Base-by-base conservation (phyloP, 495 filamentous ascomycete species). In the Parachaetomium inaequale region DNA sequence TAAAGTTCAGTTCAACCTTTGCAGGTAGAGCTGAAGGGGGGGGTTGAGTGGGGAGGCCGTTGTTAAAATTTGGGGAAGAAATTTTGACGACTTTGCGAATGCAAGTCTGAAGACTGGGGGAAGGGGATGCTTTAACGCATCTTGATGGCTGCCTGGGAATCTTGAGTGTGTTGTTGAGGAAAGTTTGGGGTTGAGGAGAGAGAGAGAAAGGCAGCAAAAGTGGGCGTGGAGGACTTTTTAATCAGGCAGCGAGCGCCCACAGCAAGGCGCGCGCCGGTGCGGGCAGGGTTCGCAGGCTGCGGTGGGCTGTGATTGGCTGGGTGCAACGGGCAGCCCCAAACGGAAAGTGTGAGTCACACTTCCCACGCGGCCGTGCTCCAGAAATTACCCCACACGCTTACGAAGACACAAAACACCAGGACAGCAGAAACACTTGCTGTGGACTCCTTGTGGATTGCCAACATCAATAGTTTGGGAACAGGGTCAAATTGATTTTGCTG, bases 1-100 rank as follows among this genome's bases (percentile, higher is more conserved):
- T 73, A 52, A 70, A 79, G 77, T 82, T 84, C 80, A 83, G 79
- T 67, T 79, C 78, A 72, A 79, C 81, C 82, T 75, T 70, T 70
- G 59, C 62, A 79, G 79, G 80, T 71, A 78, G 80, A 77, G 70
- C 78, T 82, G 80, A 78, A 58, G 66, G 57, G 62, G 65, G 49
- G 55, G 66, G 49, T 67, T 68, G 77, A 80, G 79, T 70, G 76
- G 79, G 72, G 79, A 80, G 58, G 59, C 23, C 40, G 66, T 68
- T 69, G 52, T 63, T 55, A 66, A 46, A 70, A 26, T 61, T 66
- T 74, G 61, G 45, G 47, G 77, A 79, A 74, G 68, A 67, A 81
- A 83, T 84, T 70, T 74, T 83, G 79, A 65, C 65, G 68, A 66
- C 61, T 51, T 57, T 59, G 57, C 52, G 31, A 63, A 31, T 26